These are phyloP conservation scores for Tuber aestivum DNA, from an alignment of 495 filamentous ascomycete species.

Conservation along the genomic window DNA sequence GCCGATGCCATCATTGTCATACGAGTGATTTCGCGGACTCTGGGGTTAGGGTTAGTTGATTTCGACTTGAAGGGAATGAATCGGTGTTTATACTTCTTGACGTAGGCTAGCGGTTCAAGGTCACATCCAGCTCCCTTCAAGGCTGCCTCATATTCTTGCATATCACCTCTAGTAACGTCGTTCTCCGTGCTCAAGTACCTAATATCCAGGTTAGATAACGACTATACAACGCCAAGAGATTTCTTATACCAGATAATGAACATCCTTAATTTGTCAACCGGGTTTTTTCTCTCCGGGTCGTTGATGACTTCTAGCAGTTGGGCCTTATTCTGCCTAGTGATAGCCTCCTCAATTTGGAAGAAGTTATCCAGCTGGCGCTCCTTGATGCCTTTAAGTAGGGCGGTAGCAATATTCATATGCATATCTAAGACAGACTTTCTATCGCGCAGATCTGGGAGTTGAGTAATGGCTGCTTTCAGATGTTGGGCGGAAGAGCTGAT, in stretches of 20 bases:
- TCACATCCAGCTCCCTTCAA: conserved; percentile 67
- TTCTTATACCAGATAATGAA: conserved; percentile 87
- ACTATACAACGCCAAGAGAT: neutral
- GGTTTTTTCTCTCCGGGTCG: conserved; percentile 68
- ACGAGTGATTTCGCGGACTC: conserved; percentile 89
- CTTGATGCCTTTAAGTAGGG: conserved; percentile 80
- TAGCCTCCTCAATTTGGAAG: conserved; percentile 90
- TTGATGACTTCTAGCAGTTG: conserved; percentile 86
- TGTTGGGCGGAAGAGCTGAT: conserved; percentile 83
- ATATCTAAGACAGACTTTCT: conserved; percentile 88
- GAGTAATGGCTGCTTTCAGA: conserved; percentile 88
- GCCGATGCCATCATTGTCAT: conserved; percentile 98
- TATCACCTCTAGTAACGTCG: conserved; percentile 72
- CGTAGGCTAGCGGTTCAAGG: conserved; percentile 71
- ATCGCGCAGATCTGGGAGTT: conserved; percentile 85
- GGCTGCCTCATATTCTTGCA: conserved; percentile 82
- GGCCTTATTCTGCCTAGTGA: conserved; percentile 83
- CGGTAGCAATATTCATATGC: conserved; percentile 98
- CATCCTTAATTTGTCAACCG: conserved; percentile 79
- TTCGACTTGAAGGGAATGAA: neutral
- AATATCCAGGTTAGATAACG: neutral
- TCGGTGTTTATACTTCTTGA: conserved; percentile 60
- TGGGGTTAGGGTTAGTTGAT: conserved; percentile 45
- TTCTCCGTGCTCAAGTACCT: conserved; percentile 75
- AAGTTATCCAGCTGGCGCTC: conserved; percentile 92